These are phyloP conservation scores for Lachnellula hyalina DNA, from an alignment of 2,329 filamentous ascomycete species.

Conservation along the genomic window DNA sequence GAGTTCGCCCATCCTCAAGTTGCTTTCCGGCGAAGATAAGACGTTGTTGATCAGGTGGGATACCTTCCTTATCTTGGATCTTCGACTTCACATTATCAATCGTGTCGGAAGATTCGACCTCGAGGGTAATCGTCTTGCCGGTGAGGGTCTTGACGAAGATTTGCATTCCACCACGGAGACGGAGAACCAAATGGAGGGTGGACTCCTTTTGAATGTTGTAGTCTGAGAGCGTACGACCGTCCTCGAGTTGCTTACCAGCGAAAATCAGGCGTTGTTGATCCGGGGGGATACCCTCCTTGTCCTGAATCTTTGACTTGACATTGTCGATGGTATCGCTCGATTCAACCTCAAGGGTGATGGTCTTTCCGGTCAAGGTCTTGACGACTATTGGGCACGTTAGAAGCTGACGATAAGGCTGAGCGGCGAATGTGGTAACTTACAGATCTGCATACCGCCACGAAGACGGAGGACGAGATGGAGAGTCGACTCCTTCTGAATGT, in stretches of 20 bases:
- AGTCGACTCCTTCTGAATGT: slow-evolving; percentile 99
- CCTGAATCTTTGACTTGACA: slow-evolving; percentile 98
- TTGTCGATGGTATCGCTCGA: slow-evolving; percentile 99
- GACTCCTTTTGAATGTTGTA: slow-evolving; percentile 99
- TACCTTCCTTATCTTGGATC: slow-evolving; percentile 68
- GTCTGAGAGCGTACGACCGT: slow-evolving; percentile 96
- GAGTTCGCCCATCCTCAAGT: slow-evolving; percentile 68
- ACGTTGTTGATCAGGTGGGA: slow-evolving; percentile 65
- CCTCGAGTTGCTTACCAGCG: slow-evolving; percentile 99
- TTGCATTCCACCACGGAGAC: slow-evolving; percentile 93
- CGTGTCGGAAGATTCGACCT: slow-evolving; percentile 64
- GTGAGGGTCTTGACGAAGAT: slow-evolving; percentile 69
- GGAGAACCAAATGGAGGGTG: slow-evolving; percentile 95
- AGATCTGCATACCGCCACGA: slow-evolving; percentile 98
- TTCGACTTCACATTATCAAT: slow-evolving; percentile 69
- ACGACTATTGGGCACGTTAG: slow-evolving; percentile 33
- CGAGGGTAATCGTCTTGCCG: slow-evolving; percentile 64
- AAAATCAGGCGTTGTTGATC: slow-evolving; percentile 99
- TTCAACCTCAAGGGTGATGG: slow-evolving; percentile 99
- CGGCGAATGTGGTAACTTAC: slow-evolving; percentile 81
- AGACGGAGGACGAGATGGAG: slow-evolving; percentile 97
- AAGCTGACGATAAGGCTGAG: slow-evolving; percentile 48
- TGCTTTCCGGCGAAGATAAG: slow-evolving; percentile 68
- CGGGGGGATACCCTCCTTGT: slow-evolving; percentile 99
- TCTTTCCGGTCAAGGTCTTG: slow-evolving; percentile 94